Evolutionary conservation across 164 flowering plant species (phyloP).

Genomic region (Berberis thunbergii): DNA sequence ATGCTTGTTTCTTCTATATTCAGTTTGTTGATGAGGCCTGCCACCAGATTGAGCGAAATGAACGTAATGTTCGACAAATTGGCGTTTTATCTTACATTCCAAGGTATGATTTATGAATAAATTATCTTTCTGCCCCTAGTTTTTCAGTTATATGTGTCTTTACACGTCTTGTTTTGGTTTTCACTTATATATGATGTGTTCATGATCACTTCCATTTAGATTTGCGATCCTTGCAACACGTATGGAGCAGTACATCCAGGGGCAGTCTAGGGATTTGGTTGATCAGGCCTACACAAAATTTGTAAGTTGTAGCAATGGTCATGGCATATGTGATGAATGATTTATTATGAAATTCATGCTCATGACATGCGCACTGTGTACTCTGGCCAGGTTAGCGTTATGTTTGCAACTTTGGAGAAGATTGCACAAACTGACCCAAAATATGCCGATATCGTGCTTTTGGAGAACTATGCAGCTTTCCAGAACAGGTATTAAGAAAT

Average conservation of each 20-base stretch:
- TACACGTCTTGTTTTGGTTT: neutral
- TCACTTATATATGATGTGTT: neutral
- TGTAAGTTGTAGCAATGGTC: constrained; percentile 39
- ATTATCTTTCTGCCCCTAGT: neutral
- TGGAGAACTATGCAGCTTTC: constrained; percentile 95
- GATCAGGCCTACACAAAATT: constrained; percentile 95
- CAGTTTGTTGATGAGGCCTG: constrained; percentile 99
- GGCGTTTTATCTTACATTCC: constrained; percentile 91
- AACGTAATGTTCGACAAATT: constrained; percentile 73
- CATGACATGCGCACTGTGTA: neutral
- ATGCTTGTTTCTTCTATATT: neutral
- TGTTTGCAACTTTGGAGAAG: constrained; percentile 95
- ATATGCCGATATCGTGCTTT: constrained; percentile 74
- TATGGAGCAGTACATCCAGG: constrained; percentile 99
- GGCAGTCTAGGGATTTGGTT: constrained; percentile 97
- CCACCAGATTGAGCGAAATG: constrained; percentile 92
- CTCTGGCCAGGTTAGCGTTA: constrained; percentile 68
- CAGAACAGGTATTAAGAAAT: constrained; percentile 74
- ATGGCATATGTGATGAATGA: no score
- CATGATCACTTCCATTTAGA: constrained; percentile 23
- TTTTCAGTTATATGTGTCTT: no score
- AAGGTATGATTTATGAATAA: constrained; percentile 35
- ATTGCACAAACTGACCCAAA: constrained; percentile 83
- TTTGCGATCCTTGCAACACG: constrained; percentile 96
- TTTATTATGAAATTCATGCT: neutral